These are phyloP conservation scores for Zygosaccharomyces bisporus DNA, from an alignment of 805 yeast genomes.

Conservation along the genomic window DNA sequence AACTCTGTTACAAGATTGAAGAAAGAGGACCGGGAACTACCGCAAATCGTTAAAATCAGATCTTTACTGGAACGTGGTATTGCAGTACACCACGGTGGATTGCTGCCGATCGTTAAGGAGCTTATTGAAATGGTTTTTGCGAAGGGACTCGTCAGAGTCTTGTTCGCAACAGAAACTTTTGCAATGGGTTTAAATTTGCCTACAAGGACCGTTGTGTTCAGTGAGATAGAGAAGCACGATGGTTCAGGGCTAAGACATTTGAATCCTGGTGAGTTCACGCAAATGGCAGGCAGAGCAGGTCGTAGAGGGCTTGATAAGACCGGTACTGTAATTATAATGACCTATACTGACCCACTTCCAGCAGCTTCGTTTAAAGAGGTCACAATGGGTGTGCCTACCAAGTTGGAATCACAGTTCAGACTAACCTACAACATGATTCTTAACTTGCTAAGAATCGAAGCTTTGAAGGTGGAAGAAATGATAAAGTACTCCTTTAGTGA, in stretches of 20 bases:
- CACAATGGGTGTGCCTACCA: conserved; percentile 85
- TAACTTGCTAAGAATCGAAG: conserved; percentile 87
- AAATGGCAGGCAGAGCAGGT: conserved; percentile 99
- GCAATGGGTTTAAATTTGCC: conserved; percentile 98
- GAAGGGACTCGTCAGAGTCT: conserved; percentile 76
- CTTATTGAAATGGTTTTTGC: conserved; percentile 90
- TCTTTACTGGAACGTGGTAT: conserved; percentile 86
- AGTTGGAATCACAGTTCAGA: conserved; percentile 85
- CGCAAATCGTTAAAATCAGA: conserved; percentile 80
- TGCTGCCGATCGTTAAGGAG: conserved; percentile 89
- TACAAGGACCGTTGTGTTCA: conserved; percentile 91
- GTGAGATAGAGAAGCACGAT: conserved; percentile 83
- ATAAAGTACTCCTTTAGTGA: conserved; percentile 94
- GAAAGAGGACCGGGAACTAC: conserved; percentile 87
- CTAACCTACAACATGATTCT: conserved; percentile 94
- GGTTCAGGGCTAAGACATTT: conserved; percentile 78
- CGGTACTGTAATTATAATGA: conserved; percentile 93
- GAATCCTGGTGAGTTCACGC: conserved; percentile 95
- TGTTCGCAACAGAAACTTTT: conserved; percentile 97
- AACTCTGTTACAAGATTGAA: conserved; percentile 81
- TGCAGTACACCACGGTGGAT: conserved; percentile 94
- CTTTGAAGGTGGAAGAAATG: conserved; percentile 96
- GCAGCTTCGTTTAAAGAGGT: conserved; percentile 67
- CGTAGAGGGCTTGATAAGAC: conserved; percentile 91
- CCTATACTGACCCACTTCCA: conserved; percentile 62